These are phyloP conservation scores for Aspergillus mulundensis DNA, from an alignment of 495 filamentous ascomycete genomes.

Conservation along the genomic window DNA sequence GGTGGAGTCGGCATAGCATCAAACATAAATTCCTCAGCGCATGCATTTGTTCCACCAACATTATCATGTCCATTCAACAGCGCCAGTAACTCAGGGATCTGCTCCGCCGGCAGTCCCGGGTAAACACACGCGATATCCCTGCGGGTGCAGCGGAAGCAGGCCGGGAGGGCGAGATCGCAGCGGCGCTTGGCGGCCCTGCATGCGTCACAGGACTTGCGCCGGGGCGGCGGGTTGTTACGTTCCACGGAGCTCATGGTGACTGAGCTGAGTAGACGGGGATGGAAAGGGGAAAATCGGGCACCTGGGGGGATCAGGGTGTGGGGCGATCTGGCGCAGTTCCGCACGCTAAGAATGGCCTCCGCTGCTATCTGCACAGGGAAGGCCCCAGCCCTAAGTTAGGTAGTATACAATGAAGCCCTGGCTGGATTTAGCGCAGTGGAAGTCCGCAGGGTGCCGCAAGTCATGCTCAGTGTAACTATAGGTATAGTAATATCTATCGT, in stretches of 20 bases:
- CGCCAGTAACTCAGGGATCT: slow-evolving; percentile 8
- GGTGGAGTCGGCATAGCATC: not conserved
- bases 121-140: slow-evolving; percentile 43
- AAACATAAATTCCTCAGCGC: not conserved
- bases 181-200: slow-evolving; percentile 52
- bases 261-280: not conserved
- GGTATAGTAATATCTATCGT: too few species aligned
- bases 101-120: slow-evolving; percentile 19
- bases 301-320: not conserved
- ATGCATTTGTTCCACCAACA: not conserved
- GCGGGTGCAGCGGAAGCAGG: slow-evolving; percentile 45
- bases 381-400: too few species aligned
- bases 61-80: not conserved
- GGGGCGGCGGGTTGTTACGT: slow-evolving; percentile 30
- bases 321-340: slow-evolving; percentile 26
- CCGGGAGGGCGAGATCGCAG: slow-evolving; percentile 46
- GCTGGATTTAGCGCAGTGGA: not conserved
- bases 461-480: not conserved
- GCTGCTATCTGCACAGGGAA: not conserved
- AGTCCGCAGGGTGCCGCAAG: slow-evolving; percentile 18
- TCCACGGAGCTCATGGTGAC: slow-evolving; percentile 5
- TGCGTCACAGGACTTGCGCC: slow-evolving; percentile 49
- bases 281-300: not conserved
- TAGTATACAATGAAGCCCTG: too few species aligned
- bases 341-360: slow-evolving; percentile 18